phyloP scores from a whole-genome alignment of 768 basidiomycete species.

The Auricularia cornea region DNA sequence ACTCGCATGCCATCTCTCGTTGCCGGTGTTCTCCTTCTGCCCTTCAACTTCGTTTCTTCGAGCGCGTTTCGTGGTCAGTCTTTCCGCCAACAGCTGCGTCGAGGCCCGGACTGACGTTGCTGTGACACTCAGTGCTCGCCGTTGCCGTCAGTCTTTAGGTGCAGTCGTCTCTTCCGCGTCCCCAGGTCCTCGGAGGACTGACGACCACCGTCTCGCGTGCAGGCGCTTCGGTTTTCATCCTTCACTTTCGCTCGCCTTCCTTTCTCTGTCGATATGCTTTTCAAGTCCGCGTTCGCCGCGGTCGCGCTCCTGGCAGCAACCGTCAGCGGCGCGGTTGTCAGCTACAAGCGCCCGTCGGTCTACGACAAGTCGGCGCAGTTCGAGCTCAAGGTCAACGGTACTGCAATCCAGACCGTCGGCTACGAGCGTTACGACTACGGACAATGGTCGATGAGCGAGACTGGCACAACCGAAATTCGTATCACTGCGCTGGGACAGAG shows the following conservation, averaged over 20 bases:
- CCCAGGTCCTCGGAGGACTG: no score
- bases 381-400: not conserved
- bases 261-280: not conserved
- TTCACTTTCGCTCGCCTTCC: not conserved
- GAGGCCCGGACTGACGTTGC: no score
- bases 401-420: not conserved
- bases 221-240: not conserved
- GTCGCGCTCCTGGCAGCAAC: not conserved
- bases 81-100: no score
- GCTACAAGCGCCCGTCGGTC: not conserved
- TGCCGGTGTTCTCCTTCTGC: no score
- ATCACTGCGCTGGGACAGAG: not conserved
- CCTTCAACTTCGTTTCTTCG: no score
- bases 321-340: not conserved
- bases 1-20: no score
- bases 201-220: no score
- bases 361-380: not conserved
- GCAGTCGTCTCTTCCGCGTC: no score
- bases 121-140: no score
- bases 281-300: not conserved
- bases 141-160: no score
- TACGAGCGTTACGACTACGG: not conserved
- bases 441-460: not conserved
- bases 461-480: not conserved
- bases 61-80: no score